Evolutionary conservation across 345 rosid species (phyloP), one percentile per base, ranked within the genome.

Genomic region (Citrus hindsii): DNA sequence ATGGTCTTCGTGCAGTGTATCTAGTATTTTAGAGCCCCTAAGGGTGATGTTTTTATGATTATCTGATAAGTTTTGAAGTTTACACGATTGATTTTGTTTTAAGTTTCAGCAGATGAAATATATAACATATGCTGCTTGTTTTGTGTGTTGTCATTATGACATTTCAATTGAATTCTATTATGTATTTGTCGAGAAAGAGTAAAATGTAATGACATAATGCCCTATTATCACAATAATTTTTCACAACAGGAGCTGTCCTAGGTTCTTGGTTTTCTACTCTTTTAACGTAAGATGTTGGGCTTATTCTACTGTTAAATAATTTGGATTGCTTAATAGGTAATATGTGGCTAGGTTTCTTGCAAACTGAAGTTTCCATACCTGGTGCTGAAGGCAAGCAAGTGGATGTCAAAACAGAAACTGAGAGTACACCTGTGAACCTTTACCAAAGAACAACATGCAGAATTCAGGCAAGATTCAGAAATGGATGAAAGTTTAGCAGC

Each of bases 321-420:
- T 66, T 38, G 38, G 67, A 68, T 67, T 37, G 56, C 59, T 62
- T 78, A 48, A 35, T 7, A 40, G 66, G 68, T 51, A 63, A 42
- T 13, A 24, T 76, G 19, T 75, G 58, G 59, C 24, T 80, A 51
- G 38, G 42, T 71, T 48, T 71, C 79, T 85, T 85, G 80, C 90
- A 95, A 97, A 96, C 91, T 71, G 99, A 96, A 85, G 97, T 96
- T 82, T 90, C 92, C 79, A 84, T 90, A 76, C 71, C 94, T 79
- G 95, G 95, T 76, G 81, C 42, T 70, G 94, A 91, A 35, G 94
- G 91, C 77, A 91, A 92, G 78, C 93, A 87, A 25, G 82, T 76
- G 71, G 95, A 90, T 84, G 78, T 83, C 75, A 96, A 96, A 86
- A 79, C 95, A 79, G 90, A 90, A 73, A 84, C 79, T 76, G 85